Base-by-base conservation (phyloP, 805 yeast species). In the Millerago galiae region DNA sequence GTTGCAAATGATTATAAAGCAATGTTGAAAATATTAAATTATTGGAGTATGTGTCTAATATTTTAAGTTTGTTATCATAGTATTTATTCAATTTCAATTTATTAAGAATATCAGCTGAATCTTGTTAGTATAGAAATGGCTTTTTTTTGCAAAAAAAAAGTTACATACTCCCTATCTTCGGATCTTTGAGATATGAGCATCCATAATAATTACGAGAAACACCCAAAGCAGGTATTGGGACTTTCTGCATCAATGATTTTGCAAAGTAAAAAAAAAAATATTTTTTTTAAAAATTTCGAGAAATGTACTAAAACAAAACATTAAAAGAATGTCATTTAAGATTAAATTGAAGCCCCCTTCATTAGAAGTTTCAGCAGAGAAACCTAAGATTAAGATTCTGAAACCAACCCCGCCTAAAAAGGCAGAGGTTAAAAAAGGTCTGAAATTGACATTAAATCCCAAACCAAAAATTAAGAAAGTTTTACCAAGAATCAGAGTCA, bases 11-110 rank as follows among this genome's bases (percentile, higher is more conserved):
- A 41, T 78, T 70, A 57, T 84, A 70, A n/a, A 90, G 54, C 47
- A 79, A 74, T 1, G 79, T 66, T 0, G 90, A 73, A 51, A 82
- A 75, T 2, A 79, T 63, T 5, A 84, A 79, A 27, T 72, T 68
- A 2, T 83, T 81, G 0, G 83, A 67, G 49, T 78, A 77, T 10
- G 77, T 65, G 48, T 83, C 90, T 6, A 83, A 54, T 1, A 84
- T 70, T 73, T 73, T 18, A 73, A 63, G 36, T 53, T 61, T n/a
- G 57, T 55, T 14, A 63, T 51, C 5, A 56, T 68, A 50, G 49
- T 60, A 51, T 26, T 61, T 43, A 42, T 66, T 63, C 44, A 75
- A 58, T 34, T 70, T 61, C 21, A 83, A 59, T 41, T 66, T 71
- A 18, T 79, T 70, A 7, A 83, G 54, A 11, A 83, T 61, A 33